Percentiles rank a stretch among this genome's conserved stretches.
Conservation (phyloP, 2,329 filamentous ascomycete species). For the Penicillium italicum region DNA sequence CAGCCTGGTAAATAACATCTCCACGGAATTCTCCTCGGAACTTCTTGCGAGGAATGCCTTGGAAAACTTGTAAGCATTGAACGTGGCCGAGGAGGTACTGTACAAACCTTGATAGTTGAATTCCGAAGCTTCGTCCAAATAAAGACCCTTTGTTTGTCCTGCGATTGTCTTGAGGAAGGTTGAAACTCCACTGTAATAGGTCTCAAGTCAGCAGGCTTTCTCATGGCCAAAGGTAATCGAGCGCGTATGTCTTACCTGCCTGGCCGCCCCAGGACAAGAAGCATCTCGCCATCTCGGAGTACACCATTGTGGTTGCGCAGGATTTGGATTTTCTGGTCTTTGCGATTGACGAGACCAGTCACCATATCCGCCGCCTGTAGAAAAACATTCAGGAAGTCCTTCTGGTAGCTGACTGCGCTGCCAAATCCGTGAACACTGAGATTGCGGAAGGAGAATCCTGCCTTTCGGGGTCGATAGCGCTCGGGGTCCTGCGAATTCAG, state of each 20-base stretch:
- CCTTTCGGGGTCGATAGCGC: not conserved
- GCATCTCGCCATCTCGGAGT: not conserved
- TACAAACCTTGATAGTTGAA: not conserved
- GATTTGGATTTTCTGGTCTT: not conserved
- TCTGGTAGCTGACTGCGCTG: not conserved
- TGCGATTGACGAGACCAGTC: not conserved
- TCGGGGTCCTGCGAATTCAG: not conserved
- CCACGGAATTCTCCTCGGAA: slow-evolving; percentile 36
- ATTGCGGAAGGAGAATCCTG: not conserved
- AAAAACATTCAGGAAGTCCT: not conserved
- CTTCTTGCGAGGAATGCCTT: slow-evolving; percentile 39
- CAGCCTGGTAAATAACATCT: slow-evolving; percentile 35
- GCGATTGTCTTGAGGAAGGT: not conserved
- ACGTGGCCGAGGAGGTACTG: not conserved
- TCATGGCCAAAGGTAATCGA: not conserved
- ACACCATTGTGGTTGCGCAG: not conserved
- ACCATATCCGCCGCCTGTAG: not conserved
- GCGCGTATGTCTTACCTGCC: not conserved
- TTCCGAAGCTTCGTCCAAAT: not conserved
- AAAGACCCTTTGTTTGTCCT: not conserved
- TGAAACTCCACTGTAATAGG: not conserved
- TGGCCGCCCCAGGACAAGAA: not conserved
- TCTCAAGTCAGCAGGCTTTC: not conserved
- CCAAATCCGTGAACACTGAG: not conserved
- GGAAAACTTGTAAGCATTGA: not conserved